Evolutionary conservation across 1,284 basidiomycete species (phyloP).

Genomic region (Cryptococcus neoformans): DNA sequence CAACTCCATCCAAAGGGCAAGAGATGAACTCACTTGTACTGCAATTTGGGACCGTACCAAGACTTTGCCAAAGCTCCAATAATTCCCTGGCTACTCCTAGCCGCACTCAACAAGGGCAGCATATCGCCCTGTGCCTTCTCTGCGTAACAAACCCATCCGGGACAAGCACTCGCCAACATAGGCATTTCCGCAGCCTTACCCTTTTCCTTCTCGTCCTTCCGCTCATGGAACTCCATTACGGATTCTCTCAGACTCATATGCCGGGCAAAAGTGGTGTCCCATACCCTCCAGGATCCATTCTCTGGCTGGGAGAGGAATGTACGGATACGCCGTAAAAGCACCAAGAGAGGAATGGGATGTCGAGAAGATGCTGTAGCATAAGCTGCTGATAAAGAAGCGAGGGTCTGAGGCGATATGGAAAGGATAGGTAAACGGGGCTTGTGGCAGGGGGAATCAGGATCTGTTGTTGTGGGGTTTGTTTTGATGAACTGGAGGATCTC

Average conservation of each 20-base stretch:
- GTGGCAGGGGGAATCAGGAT: slow-evolving; percentile 10
- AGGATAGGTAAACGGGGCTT: slow-evolving; percentile 62
- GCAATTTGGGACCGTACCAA: slow-evolving; percentile 66
- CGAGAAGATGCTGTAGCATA: slow-evolving; percentile 48
- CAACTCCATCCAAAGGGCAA: not conserved
- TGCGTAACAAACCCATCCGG: slow-evolving; percentile 99
- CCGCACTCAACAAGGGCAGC: slow-evolving; percentile 80
- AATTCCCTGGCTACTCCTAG: slow-evolving; percentile 90
- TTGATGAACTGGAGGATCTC: slow-evolving; percentile 79
- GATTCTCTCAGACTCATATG: slow-evolving; percentile 83
- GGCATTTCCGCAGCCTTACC: slow-evolving; percentile 57
- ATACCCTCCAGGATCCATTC: slow-evolving; percentile 58
- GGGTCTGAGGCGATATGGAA: slow-evolving; percentile 86
- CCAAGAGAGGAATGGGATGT: slow-evolving; percentile 53
- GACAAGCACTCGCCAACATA: slow-evolving; percentile 94
- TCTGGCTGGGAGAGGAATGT: slow-evolving; percentile 53
- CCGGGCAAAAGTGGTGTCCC: slow-evolving; percentile 92
- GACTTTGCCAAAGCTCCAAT: slow-evolving; percentile 91
- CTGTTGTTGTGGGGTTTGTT: slow-evolving; percentile 45
- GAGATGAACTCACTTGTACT: slow-evolving; percentile 58
- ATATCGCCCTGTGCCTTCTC: slow-evolving; percentile 97
- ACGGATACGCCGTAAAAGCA: slow-evolving; percentile 65
- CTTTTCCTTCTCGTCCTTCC: slow-evolving; percentile 49
- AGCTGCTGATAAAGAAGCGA: slow-evolving; percentile 83
- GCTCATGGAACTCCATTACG: slow-evolving; percentile 73